phyloP scores from a whole-genome alignment of 2,329 filamentous ascomycete genomes.

The Phyllosticta paracitricarpa region DNA sequence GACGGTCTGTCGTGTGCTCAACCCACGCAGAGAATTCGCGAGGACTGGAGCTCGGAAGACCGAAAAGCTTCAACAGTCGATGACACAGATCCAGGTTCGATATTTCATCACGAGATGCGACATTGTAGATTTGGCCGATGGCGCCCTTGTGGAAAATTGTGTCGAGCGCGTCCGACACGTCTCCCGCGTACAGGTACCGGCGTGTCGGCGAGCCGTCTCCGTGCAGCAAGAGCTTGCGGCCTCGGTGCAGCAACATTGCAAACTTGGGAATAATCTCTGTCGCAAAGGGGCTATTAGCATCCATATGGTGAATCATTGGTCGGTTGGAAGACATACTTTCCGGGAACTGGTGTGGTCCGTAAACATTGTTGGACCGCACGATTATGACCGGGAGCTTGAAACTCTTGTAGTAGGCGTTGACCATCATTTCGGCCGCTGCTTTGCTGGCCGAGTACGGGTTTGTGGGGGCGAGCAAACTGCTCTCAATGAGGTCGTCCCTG shows the following conservation, averaged over 20 bases:
- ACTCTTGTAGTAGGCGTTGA: slow-evolving; percentile 77
- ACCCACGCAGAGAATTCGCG: slow-evolving; percentile 53
- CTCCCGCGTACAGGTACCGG: slow-evolving; percentile 67
- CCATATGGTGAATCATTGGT: not conserved
- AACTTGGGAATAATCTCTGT: slow-evolving; percentile 79
- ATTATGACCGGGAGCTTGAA: slow-evolving; percentile 74
- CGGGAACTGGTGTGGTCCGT: slow-evolving; percentile 74
- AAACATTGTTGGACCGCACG: slow-evolving; percentile 75
- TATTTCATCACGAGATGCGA: slow-evolving; percentile 67
- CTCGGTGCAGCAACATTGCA: slow-evolving; percentile 58
- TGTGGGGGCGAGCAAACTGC: slow-evolving; percentile 65
- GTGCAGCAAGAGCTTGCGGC: slow-evolving; percentile 60
- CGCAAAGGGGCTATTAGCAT: slow-evolving; percentile 8
- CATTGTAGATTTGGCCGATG: slow-evolving; percentile 71
- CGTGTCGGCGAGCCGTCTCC: slow-evolving; percentile 66
- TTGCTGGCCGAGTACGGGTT: slow-evolving; percentile 77
- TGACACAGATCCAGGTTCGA: slow-evolving; percentile 62
- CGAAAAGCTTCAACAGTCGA: slow-evolving; percentile 54
- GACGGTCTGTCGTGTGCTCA: slow-evolving; percentile 66
- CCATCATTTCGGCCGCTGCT: slow-evolving; percentile 73
- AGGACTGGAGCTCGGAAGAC: slow-evolving; percentile 33
- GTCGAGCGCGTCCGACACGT: slow-evolving; percentile 74
- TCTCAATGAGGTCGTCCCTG: slow-evolving; percentile 61
- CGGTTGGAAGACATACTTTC: slow-evolving; percentile 51
- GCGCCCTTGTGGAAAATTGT: slow-evolving; percentile 70